phyloP scores from a whole-genome alignment of 208 protist genomes.

The Leishmania turanica region DNA sequence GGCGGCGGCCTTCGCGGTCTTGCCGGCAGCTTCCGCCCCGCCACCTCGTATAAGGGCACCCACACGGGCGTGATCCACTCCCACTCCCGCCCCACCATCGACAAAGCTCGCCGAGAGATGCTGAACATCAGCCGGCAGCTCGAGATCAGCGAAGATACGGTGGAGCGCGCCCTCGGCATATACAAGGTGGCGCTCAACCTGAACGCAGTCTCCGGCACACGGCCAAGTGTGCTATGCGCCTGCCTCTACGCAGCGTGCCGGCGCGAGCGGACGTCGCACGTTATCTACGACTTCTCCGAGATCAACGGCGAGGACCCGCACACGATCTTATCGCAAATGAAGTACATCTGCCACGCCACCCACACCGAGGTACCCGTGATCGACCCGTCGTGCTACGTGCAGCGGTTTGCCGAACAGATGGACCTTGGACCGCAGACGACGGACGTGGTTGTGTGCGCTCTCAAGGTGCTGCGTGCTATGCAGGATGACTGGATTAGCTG shows the following conservation, averaged over 20 bases:
- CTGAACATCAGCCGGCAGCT: slow-evolving; percentile 69
- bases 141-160: slow-evolving; percentile 78
- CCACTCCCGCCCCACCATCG: slow-evolving; percentile 64
- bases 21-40: slow-evolving; percentile 56
- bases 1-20: slow-evolving; percentile 23
- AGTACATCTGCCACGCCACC: slow-evolving; percentile 75
- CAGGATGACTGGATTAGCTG: slow-evolving; percentile 92
- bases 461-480: slow-evolving; percentile 91
- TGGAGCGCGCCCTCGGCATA: slow-evolving; percentile 78
- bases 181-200: slow-evolving; percentile 78
- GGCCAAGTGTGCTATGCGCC: slow-evolving; percentile 71
- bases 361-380: slow-evolving; percentile 84
- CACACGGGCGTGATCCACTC: slow-evolving; percentile 18
- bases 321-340: slow-evolving; percentile 76
- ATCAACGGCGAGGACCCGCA: slow-evolving; percentile 53
- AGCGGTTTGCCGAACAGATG: slow-evolving; percentile 88
- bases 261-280: slow-evolving; percentile 79
- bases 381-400: slow-evolving; percentile 87
- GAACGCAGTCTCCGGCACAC: slow-evolving; percentile 79
- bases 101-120: slow-evolving; percentile 85
- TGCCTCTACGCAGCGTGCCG: slow-evolving; percentile 89
- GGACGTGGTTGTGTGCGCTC: slow-evolving; percentile 80
- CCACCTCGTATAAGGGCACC: slow-evolving; percentile 25
- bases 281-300: slow-evolving; percentile 92
- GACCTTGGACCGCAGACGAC: slow-evolving; percentile 68